Evolutionary conservation across 2,329 filamentous ascomycete species (phyloP).

Genomic region (Ophiocordyceps camponoti-floridani): DNA sequence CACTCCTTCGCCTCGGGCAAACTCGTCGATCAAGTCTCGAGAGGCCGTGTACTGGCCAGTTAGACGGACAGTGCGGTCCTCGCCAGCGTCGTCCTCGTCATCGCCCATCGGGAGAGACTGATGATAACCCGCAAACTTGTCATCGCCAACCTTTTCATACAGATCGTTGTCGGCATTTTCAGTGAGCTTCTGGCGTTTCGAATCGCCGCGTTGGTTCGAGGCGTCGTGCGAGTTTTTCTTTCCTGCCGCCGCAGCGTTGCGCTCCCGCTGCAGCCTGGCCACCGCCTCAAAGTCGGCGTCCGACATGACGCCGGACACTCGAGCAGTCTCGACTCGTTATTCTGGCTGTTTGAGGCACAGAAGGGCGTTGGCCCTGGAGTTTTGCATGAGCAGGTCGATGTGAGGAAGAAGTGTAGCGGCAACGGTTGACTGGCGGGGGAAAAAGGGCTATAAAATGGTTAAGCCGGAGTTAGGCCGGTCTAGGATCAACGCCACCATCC

Average conservation of each 20-base stretch:
- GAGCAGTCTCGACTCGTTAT: conserved; percentile 23
- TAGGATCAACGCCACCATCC: too few species aligned
- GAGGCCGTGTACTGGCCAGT: conserved; percentile 95
- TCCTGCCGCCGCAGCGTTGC: conserved; percentile 59
- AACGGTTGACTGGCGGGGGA: too few species aligned
- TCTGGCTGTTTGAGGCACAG: conserved; percentile 11
- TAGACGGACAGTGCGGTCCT: conserved; percentile 58
- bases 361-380: too few species aligned
- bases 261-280: conserved; percentile 79
- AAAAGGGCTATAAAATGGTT: too few species aligned
- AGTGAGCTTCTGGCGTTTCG: conserved; percentile 80
- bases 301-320: conserved; percentile 35
- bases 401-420: too few species aligned
- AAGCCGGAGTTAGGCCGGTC: too few species aligned
- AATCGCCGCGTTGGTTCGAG: conserved; percentile 67
- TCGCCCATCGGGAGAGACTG: conserved; percentile 69
- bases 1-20: conserved; percentile 65
- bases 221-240: conserved; percentile 74
- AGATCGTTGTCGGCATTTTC: conserved; percentile 78
- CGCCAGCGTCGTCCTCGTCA: conserved; percentile 63
- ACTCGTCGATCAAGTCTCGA: conserved; percentile 82
- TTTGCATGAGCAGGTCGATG: too few species aligned
- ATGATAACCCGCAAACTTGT: conserved; percentile 82
- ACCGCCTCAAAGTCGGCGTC: conserved; percentile 77
- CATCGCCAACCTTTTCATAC: conserved; percentile 59